A percentile compares a stretch with the other conserved stretches of the same genome.
Evolutionary conservation across 2,329 filamentous ascomycete species (phyloP).

Genomic region (Stromatinia cepivora): DNA sequence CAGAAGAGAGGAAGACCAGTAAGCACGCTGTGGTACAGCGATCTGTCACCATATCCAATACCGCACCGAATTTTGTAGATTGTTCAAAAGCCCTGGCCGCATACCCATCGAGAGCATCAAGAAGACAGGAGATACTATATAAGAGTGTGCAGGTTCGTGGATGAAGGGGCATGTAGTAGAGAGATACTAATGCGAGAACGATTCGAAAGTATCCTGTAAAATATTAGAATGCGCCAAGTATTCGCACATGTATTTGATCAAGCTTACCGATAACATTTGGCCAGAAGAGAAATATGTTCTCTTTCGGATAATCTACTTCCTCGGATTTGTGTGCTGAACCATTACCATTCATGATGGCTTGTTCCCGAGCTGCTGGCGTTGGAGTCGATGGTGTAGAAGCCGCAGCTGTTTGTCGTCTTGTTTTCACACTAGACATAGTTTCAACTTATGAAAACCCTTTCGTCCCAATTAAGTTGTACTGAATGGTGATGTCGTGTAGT

Average conservation of each 20-base stretch:
- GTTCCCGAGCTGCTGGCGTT: constrained; percentile 32
- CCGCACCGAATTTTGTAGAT: constrained; percentile 91
- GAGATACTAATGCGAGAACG: constrained; percentile 79
- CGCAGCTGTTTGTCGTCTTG: constrained; percentile 39
- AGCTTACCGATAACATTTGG: constrained; percentile 76
- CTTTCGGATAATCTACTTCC: constrained; percentile 47
- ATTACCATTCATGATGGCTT: constrained; percentile 48
- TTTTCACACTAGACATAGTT: constrained; percentile 40
- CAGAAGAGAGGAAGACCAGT: constrained; percentile 89
- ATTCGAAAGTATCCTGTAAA: constrained; percentile 71
- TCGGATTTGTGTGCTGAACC: constrained; percentile 44
- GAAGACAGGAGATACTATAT: constrained; percentile 90
- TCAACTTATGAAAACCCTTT: constrained; percentile 24
- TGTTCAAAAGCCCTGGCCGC: constrained; percentile 87
- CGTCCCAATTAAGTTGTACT: background rate
- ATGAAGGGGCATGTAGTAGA: constrained; percentile 99
- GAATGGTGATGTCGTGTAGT: background rate
- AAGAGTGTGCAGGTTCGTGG: constrained; percentile 90
- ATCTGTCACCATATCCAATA: constrained; percentile 98
- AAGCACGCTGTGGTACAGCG: constrained; percentile 94
- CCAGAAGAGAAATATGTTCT: constrained; percentile 81
- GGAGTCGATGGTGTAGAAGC: constrained; percentile 37
- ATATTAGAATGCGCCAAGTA: constrained; percentile 27
- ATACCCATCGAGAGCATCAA: constrained; percentile 92
- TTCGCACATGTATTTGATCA: constrained; percentile 50